Conservation (phyloP, 2,329 filamentous ascomycete genomes). For the Pseudogymnoascus sp. region DNA sequence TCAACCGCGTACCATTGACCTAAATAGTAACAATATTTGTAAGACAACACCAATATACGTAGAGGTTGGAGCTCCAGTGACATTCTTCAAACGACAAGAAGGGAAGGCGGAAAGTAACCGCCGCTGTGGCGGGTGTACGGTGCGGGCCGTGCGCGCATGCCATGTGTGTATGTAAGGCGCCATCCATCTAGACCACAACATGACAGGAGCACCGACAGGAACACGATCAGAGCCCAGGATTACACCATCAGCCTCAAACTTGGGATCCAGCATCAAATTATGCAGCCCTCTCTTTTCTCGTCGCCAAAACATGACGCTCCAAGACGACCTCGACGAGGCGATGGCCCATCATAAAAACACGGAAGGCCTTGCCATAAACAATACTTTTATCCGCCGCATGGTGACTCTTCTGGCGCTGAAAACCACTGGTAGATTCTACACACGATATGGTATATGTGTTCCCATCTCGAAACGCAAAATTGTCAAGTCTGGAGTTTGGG, state of each 20-base stretch:
- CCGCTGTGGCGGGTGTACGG: not conserved
- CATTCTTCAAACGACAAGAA: not conserved
- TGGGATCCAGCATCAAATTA: not conserved
- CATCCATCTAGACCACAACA: not conserved
- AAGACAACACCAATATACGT: not conserved
- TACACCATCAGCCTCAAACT: not conserved
- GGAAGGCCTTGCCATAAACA: not conserved
- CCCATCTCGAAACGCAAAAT: not conserved
- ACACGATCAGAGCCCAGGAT: not conserved
- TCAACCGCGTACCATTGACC: not conserved
- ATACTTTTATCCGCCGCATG: not conserved
- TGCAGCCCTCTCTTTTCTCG: not conserved
- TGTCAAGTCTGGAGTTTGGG: slow-evolving; percentile 12
- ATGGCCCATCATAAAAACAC: not conserved
- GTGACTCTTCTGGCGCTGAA: not conserved
- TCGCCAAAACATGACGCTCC: not conserved
- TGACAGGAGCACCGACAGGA: not conserved
- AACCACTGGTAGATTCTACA: not conserved
- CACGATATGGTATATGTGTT: not conserved
- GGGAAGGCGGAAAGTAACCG: not conserved
- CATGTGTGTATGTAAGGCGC: not conserved
- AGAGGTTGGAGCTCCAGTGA: not conserved
- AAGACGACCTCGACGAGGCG: not conserved
- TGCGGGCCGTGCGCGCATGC: not conserved
- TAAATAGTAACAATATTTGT: not conserved